Evolutionary conservation across 2,329 filamentous ascomycete species (phyloP).

Genomic region (Xylariales sp.): DNA sequence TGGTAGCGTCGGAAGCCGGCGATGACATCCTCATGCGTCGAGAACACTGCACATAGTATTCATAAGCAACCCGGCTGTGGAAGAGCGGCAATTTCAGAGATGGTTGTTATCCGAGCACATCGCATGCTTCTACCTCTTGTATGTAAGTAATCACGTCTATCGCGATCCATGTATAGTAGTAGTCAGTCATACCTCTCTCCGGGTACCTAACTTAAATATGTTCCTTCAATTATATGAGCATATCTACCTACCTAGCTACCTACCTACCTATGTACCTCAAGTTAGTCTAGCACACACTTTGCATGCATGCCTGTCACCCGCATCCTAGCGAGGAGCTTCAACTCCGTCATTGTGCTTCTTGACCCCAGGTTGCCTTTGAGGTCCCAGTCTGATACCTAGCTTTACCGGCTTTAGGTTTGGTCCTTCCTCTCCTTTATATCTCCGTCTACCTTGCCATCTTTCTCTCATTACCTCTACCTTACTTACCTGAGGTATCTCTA

Average conservation of each 20-base stretch:
- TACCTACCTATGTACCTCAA: neutral
- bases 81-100: neutral
- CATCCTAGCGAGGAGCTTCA: conserved; percentile 23
- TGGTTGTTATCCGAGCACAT: too few species aligned
- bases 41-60: neutral
- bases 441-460: neutral
- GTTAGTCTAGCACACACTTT: neutral
- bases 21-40: conserved; percentile 34
- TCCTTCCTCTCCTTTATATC: neutral
- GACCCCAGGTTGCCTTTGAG: conserved; percentile 1
- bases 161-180: too few species aligned
- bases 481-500: neutral
- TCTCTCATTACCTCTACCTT: neutral
- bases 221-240: too few species aligned
- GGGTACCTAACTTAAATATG: too few species aligned
- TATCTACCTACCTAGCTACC: too few species aligned
- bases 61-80: neutral
- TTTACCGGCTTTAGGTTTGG: neutral
- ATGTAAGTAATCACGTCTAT: too few species aligned
- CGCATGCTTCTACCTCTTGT: too few species aligned
- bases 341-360: conserved; percentile 40
- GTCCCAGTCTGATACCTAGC: neutral
- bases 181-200: too few species aligned
- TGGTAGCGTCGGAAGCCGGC: conserved; percentile 27
- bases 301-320: conserved; percentile 24